Percentiles rank a stretch among this genome's conserved stretches.
Conservation (phyloP, 371 early-diverging fungal genomes). For the Capillidium heterosporum region DNA sequence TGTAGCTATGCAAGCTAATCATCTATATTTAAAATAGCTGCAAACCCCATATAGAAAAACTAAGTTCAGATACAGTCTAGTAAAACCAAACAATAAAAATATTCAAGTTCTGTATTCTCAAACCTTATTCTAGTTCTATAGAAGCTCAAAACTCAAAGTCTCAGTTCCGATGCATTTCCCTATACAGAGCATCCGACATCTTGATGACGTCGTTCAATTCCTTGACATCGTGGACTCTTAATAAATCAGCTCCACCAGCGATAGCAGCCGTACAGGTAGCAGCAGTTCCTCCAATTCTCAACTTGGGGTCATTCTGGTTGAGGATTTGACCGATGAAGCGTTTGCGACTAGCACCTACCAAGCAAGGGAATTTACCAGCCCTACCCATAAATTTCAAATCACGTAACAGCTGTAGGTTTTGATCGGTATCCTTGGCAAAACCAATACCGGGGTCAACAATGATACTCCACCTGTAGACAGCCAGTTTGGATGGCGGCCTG, state of each 20-base stretch:
- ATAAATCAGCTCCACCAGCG: conserved; percentile 64
- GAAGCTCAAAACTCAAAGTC: too few relatives aligned
- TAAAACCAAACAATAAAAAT: too few relatives aligned
- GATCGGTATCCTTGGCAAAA: conserved; percentile 79
- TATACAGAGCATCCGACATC: conserved; percentile 55
- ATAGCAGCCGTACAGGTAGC: conserved; percentile 81
- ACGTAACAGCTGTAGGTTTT: conserved; percentile 71
- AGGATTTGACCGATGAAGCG: conserved; percentile 66
- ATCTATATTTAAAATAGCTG: too few relatives aligned
- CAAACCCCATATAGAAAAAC: too few relatives aligned
- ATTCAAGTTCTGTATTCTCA: too few relatives aligned
- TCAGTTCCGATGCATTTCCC: neutral
- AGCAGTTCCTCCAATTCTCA: conserved; percentile 82
- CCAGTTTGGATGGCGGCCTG: conserved; percentile 53
- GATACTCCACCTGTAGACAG: conserved; percentile 86
- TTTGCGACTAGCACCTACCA: conserved; percentile 77
- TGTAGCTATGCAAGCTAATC: too few relatives aligned
- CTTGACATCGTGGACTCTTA: conserved; percentile 88
- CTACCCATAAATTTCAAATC: conserved; percentile 38
- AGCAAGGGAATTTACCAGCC: conserved; percentile 40
- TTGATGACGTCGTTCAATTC: conserved; percentile 75
- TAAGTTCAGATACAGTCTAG: too few relatives aligned
- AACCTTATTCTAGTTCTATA: too few relatives aligned
- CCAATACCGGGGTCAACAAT: conserved; percentile 94
- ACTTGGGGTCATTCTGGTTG: conserved; percentile 43